A percentile compares a stretch with the other conserved stretches of the same genome.
These are phyloP conservation scores for Reutealis trisperma DNA, from an alignment of 345 rosid species.

Conservation along the genomic window DNA sequence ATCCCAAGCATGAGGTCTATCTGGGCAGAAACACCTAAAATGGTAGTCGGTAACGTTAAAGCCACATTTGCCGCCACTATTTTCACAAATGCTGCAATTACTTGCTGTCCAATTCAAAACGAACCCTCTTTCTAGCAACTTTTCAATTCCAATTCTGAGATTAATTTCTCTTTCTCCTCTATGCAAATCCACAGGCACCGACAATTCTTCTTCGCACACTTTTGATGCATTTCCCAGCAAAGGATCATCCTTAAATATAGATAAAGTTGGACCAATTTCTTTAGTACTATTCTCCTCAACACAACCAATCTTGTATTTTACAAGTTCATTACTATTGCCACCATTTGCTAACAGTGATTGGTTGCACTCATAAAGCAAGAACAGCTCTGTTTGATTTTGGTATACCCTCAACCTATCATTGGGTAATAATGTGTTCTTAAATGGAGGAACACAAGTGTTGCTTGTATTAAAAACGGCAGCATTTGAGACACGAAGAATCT, in stretches of 20 bases:
- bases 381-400: neutral
- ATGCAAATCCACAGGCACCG: slow-evolving; percentile 27
- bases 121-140: slow-evolving; percentile 36
- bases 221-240: slow-evolving; percentile 23
- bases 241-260: slow-evolving; percentile 22
- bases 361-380: slow-evolving; percentile 38
- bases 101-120: slow-evolving; percentile 47
- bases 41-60: slow-evolving; percentile 13
- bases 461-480: slow-evolving; percentile 6
- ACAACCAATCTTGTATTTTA: slow-evolving; percentile 17
- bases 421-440: slow-evolving; percentile 35
- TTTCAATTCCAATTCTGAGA: neutral
- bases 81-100: slow-evolving; percentile 38
- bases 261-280: slow-evolving; percentile 16
- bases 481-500: slow-evolving; percentile 42
- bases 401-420: neutral
- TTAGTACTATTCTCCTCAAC: neutral
- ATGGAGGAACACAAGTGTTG: slow-evolving; percentile 13
- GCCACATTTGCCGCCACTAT: slow-evolving; percentile 56
- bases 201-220: slow-evolving; percentile 21
- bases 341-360: neutral
- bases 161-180: neutral
- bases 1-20: slow-evolving; percentile 38
- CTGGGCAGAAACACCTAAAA: slow-evolving; percentile 56
- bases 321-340: neutral